phyloP scores from a whole-genome alignment of 257 asterid species.

The Primulina eburnea region DNA sequence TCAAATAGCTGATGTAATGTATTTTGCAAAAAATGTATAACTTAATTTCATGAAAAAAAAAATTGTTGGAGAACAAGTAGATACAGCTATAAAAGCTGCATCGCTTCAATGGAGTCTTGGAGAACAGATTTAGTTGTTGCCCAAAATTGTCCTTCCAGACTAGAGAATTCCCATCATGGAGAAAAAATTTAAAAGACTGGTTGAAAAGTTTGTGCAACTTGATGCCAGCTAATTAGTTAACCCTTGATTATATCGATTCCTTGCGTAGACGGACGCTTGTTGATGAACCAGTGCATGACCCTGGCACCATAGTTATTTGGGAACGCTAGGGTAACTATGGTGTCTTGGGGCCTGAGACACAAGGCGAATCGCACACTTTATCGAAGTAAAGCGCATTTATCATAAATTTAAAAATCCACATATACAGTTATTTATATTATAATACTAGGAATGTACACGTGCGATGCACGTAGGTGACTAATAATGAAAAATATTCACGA shows the following conservation, averaged over 20 bases:
- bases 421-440: no score
- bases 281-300: neutral
- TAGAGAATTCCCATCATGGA: neutral
- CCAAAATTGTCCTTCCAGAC: neutral
- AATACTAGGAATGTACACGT: no score
- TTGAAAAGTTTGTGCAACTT: neutral
- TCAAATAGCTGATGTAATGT: neutral
- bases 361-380: no score
- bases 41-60: neutral
- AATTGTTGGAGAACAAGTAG: conserved; percentile 1
- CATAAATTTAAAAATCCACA: no score
- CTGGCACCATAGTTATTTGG: neutral
- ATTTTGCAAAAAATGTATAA: neutral
- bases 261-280: neutral
- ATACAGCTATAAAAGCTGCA: conserved; percentile 1
- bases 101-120: neutral
- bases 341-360: no score
- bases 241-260: neutral
- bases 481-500: no score
- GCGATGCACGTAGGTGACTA: no score
- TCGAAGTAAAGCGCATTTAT: no score
- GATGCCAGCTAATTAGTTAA: neutral
- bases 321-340: no score
- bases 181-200: neutral
- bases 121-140: neutral